These are phyloP conservation scores for Pseudonitzschia multistriata DNA, from an alignment of 108 stramenopile genomes.

Conservation along the genomic window DNA sequence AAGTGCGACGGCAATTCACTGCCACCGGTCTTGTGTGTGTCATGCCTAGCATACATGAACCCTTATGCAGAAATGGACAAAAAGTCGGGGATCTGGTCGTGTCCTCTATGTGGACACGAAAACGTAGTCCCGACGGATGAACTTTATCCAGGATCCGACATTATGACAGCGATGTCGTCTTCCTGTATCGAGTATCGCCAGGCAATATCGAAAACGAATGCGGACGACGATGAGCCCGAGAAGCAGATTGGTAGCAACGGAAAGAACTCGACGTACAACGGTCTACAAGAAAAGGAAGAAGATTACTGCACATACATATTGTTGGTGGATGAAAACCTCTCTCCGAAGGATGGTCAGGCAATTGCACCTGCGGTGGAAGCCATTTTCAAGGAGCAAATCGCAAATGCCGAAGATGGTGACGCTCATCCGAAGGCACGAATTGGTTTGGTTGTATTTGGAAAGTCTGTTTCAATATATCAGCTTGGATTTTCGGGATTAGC, in stretches of 20 bases:
- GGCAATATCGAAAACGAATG: conserved; percentile 1
- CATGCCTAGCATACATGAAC: conserved; percentile 54
- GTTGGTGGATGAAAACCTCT: conserved; percentile 52
- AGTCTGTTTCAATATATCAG: conserved; percentile 47
- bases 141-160: not conserved
- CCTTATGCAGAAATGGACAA: conserved; percentile 33
- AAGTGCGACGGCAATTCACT: conserved; percentile 11
- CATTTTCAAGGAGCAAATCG: not conserved
- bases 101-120: conserved; percentile 42
- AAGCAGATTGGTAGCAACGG: not conserved
- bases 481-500: conserved; percentile 43
- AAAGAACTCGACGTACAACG: not conserved
- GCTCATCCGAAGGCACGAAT: conserved; percentile 13
- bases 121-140: conserved; percentile 36
- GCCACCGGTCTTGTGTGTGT: conserved; percentile 47
- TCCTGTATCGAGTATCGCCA: conserved; percentile 48
- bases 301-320: conserved; percentile 30
- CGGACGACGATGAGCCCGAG: not conserved
- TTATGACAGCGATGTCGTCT: conserved; percentile 22
- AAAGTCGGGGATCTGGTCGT: conserved; percentile 38
- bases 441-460: conserved; percentile 51
- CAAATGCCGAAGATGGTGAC: not conserved
- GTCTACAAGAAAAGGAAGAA: conserved; percentile 5
- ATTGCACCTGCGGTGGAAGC: conserved; percentile 37
- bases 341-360: conserved; percentile 33